Percentiles rank a stretch among this genome's conserved stretches.
These are phyloP conservation scores for Mangifera indica DNA, from an alignment of 345 rosid species.

Conservation along the genomic window DNA sequence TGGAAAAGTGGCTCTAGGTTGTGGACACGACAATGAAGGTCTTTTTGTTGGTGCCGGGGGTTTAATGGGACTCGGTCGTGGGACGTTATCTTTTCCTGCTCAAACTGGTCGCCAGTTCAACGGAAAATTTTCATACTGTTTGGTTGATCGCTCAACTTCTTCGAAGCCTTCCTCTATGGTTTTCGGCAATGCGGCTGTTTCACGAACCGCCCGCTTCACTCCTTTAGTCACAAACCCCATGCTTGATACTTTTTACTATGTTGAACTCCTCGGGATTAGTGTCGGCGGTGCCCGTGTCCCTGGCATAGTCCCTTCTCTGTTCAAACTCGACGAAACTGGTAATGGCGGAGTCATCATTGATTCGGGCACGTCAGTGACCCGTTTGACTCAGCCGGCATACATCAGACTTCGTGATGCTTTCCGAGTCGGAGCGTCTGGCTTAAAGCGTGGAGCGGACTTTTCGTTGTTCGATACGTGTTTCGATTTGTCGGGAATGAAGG, in stretches of 20 bases:
- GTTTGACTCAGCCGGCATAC: constrained; percentile 73
- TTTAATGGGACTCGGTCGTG: constrained; percentile 84
- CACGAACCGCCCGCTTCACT: constrained; percentile 75
- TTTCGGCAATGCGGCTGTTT: constrained; percentile 71
- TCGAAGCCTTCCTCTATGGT: constrained; percentile 74
- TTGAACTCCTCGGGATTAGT: constrained; percentile 78
- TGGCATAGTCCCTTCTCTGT: constrained; percentile 61
- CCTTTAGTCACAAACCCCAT: constrained; percentile 73
- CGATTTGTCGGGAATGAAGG: constrained; percentile 60
- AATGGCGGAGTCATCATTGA: constrained; percentile 92
- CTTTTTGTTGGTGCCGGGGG: constrained; percentile 94
- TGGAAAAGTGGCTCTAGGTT: constrained; percentile 70
- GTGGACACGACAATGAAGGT: constrained; percentile 95
- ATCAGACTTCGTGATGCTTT: constrained; percentile 63
- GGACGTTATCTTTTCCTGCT: constrained; percentile 72
- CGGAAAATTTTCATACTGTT: constrained; percentile 81
- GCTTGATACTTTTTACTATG: constrained; percentile 91
- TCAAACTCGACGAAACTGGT: constrained; percentile 68
- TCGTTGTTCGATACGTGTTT: constrained; percentile 83
- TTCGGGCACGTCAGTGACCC: constrained; percentile 84
- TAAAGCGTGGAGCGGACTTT: constrained; percentile 53
- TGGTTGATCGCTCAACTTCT: constrained; percentile 84
- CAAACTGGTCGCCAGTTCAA: constrained; percentile 80
- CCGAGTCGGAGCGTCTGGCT: constrained; percentile 42
- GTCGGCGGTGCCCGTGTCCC: constrained; percentile 82